Evolutionary conservation across 495 filamentous ascomycete species (phyloP), one percentile per base, ranked within the genome.

Genomic region (Schizothecium vesticola): DNA sequence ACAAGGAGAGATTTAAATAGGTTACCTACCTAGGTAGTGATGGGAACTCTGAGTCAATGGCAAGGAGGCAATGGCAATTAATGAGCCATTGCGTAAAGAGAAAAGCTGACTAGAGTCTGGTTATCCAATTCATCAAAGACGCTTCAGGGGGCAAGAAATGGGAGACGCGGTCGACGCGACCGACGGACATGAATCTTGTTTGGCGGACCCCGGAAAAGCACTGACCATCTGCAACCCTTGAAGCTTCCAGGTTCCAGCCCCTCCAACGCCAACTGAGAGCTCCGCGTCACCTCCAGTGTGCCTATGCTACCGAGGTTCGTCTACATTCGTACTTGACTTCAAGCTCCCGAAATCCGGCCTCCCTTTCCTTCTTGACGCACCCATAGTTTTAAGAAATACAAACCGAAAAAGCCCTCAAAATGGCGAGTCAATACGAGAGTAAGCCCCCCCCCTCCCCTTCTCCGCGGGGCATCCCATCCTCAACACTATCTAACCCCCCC

Each of bases 391-490:
- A 22, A 29, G 22, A 24, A 67, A 43, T 13, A 55, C 55, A 33
- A 56, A 11, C 59, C 23, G 4, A 13, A 64, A 26, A 55, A 56
- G 43, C 26, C 21, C 1, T 68, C 74, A 75, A 5, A 61, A 84
- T 84, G 82, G 75, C 81, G 59, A 80, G 69, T 33, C 81, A 81
- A 65, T 84, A 84, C 67, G 81, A 83, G 79, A 78, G 82, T 80
- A 71, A 66, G 56, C 57, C 10, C 62, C 36, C 43, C 69, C 76
- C 74, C 22, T 4, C 29, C 31, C 6, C 29, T 9, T 4, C 33
- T 10, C n/a, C 16, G 55, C 63, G 51, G 63, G 63, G 51, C 68
- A 55, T 51, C 25, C 23, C 56, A 63, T 25, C 59, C 64, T 43
- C 65, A 23, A 19, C 22, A 55, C 43, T 56, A 67, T 2, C 31